Conservation (phyloP, 2,329 filamentous ascomycete genomes). For the Clarireedia paspali region DNA sequence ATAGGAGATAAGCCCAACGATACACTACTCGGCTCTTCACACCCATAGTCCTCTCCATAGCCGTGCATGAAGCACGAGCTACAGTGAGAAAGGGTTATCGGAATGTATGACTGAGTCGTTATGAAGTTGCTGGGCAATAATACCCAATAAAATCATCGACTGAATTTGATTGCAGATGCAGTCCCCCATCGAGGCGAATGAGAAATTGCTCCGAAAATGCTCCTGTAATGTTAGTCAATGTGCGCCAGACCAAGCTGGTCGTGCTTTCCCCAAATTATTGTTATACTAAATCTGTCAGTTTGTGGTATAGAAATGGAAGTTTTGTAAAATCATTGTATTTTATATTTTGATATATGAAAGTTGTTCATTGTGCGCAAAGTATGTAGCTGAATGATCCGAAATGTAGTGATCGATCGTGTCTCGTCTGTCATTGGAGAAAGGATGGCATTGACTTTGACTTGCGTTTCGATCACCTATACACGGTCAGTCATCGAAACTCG, state of each 20-base stretch:
- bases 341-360: background rate
- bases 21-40: no score
- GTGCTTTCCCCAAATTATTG: no score
- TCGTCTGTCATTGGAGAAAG: slow-evolving; percentile 4
- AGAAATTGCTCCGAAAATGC: no score
- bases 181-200: no score
- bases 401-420: slow-evolving; percentile 7
- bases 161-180: background rate
- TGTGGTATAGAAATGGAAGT: background rate
- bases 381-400: slow-evolving; percentile 2
- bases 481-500: slow-evolving; percentile 1
- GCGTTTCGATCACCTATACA: slow-evolving; percentile 5
- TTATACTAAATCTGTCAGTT: background rate
- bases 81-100: slow-evolving; percentile 9
- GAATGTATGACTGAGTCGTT: slow-evolving; percentile 38
- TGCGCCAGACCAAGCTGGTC: no score
- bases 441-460: slow-evolving; percentile 9
- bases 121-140: slow-evolving; percentile 31
- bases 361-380: background rate
- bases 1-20: no score
- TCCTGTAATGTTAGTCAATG: no score
- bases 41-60: slow-evolving; percentile 39
- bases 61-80: slow-evolving; percentile 36
- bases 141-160: slow-evolving; percentile 1
- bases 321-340: background rate